A percentile compares a stretch with the other conserved stretches of the same genome.
Conservation (phyloP, 192 early-diverging fungal genomes). For the Thoreauomyces humboldtii region DNA sequence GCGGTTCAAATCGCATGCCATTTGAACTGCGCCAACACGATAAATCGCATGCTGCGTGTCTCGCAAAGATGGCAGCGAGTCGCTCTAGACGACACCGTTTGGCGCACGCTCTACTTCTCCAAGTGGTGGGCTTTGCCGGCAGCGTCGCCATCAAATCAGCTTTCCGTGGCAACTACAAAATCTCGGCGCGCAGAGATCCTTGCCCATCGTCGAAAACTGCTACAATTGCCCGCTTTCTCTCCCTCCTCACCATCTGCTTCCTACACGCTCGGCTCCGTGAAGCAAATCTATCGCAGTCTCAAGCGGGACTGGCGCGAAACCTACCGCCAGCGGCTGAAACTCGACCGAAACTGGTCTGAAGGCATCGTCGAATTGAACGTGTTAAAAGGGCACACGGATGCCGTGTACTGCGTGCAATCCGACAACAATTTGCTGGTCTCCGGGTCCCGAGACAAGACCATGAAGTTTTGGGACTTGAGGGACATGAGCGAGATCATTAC, state of each 20-base stretch:
- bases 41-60: slow-evolving; percentile 25
- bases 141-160: not conserved
- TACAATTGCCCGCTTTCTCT: not conserved
- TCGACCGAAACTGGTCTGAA: slow-evolving; percentile 47
- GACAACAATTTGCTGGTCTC: slow-evolving; percentile 39
- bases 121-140: slow-evolving; percentile 18
- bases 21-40: slow-evolving; percentile 4
- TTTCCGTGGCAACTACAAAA: not conserved
- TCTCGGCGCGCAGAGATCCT: not conserved
- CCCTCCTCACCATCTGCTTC: too few species aligned
- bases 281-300: not conserved
- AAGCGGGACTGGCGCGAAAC: slow-evolving; percentile 37
- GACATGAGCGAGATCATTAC: slow-evolving; percentile 18
- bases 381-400: slow-evolving; percentile 49
- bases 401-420: slow-evolving; percentile 61
- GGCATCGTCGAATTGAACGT: slow-evolving; percentile 26
- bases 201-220: not conserved
- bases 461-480: slow-evolving; percentile 49
- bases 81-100: slow-evolving; percentile 40
- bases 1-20: slow-evolving; percentile 39
- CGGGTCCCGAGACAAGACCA: slow-evolving; percentile 47
- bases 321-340: slow-evolving; percentile 31
- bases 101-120: slow-evolving; percentile 35
- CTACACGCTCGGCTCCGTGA: not conserved
- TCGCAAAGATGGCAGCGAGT: slow-evolving; percentile 39